Evolutionary conservation across 2,329 filamentous ascomycete species (phyloP), one percentile per base, ranked within the genome.

Genomic region (Pseudomassariella vexata): DNA sequence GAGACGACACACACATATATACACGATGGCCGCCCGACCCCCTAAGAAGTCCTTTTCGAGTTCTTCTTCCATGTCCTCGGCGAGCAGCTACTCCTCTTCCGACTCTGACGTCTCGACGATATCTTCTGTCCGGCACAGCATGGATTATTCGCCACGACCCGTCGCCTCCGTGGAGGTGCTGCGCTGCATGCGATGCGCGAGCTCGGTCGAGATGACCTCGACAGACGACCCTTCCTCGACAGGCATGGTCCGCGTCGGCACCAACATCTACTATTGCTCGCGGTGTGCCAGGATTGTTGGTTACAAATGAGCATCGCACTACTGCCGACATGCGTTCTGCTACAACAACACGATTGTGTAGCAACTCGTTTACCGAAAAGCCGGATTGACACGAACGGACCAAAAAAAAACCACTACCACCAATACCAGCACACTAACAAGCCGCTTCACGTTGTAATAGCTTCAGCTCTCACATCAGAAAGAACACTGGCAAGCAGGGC

Each of bases 201-300:
- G 70, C 36, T 66, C 70, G 34, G 73, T 74, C 34, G 76, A 81
- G 60, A 66, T 71, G 18, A 77, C 75, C 6, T 68, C 71, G 7
- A 76, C 73, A 19, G 75, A 79, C 52, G 73, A 79, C 53, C 62
- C 68, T 30, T 62, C 59, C 42, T 62, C 70, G 25, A 71, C 63
- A 36, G 76, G 76, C 40, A 82, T 82, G 76, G 69, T 82, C 10
- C 68, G 71, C 47, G 76, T 81, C 40, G 74, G 75, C 2, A 71
- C 74, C 53, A 78, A 78, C 54, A 69, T 80, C 39, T 80, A 80
- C 61, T 81, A 82, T 57, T 81, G 77, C 58, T 65, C 70, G 37
- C 66, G 73, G 21, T 82, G 77, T 51, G 77, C 77, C 38, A 72
- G 68, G 50, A 73, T 76, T 52, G 73, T 77, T 19, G 77, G 76